Conservation (phyloP, 169 alveolate species). For the Babesia bigemina region DNA sequence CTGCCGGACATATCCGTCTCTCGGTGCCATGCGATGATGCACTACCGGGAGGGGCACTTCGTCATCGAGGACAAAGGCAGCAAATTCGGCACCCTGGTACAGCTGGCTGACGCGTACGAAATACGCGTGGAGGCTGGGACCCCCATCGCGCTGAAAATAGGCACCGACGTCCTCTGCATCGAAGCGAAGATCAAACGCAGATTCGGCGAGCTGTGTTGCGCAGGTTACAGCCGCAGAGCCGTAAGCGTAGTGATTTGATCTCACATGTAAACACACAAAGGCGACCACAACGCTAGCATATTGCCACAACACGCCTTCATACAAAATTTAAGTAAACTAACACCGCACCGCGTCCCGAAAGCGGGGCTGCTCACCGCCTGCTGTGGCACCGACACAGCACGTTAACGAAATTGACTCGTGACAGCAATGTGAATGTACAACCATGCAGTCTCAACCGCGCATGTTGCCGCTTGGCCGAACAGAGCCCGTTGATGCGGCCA, state of each 20-base stretch:
- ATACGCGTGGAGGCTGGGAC: conserved; percentile 13
- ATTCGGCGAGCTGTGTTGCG: conserved; percentile 41
- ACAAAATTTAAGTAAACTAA: neutral
- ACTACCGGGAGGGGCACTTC: conserved; percentile 84
- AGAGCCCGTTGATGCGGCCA: neutral
- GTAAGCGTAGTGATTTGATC: conserved; percentile 4
- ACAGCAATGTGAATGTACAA: too few relatives aligned
- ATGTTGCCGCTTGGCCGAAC: too few relatives aligned
- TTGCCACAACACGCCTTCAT: too few relatives aligned
- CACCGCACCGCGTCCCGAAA: neutral
- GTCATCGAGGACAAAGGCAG: conserved; percentile 90
- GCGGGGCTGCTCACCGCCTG: too few relatives aligned
- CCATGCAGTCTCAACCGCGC: too few relatives aligned
- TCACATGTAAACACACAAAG: neutral
- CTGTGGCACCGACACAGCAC: too few relatives aligned
- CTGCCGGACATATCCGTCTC: conserved; percentile 94
- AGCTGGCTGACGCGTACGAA: conserved; percentile 57
- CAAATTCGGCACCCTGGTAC: conserved; percentile 94
- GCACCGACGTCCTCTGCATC: conserved; percentile 60
- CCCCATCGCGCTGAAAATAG: conserved; percentile 55
- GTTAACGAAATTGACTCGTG: too few relatives aligned
- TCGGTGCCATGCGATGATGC: conserved; percentile 89
- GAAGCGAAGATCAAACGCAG: conserved; percentile 20
- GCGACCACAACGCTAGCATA: too few relatives aligned
- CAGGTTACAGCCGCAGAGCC: neutral